Evolutionary conservation across 345 rosid genomes (phyloP).

Genomic region (Garcia nutans): DNA sequence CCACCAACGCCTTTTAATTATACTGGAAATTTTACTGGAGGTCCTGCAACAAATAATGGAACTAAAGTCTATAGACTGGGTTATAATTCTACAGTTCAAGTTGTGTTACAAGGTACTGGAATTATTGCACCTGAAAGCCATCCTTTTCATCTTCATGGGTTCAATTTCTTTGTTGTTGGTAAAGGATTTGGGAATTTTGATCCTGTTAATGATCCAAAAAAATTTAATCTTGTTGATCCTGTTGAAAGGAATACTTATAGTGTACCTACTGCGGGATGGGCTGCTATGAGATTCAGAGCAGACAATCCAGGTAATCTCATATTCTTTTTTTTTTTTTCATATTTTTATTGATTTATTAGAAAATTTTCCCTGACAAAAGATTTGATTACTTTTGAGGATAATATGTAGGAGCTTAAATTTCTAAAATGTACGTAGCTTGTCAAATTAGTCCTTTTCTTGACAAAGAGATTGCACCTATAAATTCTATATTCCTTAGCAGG

Average conservation of each 20-base stretch:
- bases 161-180: constrained; percentile 21
- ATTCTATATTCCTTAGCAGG: background rate
- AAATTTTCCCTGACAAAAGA: too few relatives aligned
- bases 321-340: background rate
- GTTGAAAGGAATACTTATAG: constrained; percentile 18
- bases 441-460: constrained; percentile 1
- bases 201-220: constrained; percentile 10
- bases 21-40: constrained; percentile 37
- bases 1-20: constrained; percentile 54
- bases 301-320: constrained; percentile 20
- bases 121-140: constrained; percentile 25
- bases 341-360: too few relatives aligned
- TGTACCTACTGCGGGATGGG: constrained; percentile 27
- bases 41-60: constrained; percentile 14
- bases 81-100: constrained; percentile 21
- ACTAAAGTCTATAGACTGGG: constrained; percentile 17
- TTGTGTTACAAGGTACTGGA: constrained; percentile 22
- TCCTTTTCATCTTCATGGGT: constrained; percentile 26
- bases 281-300: constrained; percentile 25
- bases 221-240: constrained; percentile 26
- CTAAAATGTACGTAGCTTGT: background rate
- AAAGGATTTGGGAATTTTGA: constrained; percentile 23
- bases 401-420: background rate
- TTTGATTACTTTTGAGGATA: too few relatives aligned
- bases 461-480: background rate